Percentiles rank a stretch among this genome's conserved stretches.
These are phyloP conservation scores for Penicillium coffeae DNA, from an alignment of 495 filamentous ascomycete species.

Conservation along the genomic window DNA sequence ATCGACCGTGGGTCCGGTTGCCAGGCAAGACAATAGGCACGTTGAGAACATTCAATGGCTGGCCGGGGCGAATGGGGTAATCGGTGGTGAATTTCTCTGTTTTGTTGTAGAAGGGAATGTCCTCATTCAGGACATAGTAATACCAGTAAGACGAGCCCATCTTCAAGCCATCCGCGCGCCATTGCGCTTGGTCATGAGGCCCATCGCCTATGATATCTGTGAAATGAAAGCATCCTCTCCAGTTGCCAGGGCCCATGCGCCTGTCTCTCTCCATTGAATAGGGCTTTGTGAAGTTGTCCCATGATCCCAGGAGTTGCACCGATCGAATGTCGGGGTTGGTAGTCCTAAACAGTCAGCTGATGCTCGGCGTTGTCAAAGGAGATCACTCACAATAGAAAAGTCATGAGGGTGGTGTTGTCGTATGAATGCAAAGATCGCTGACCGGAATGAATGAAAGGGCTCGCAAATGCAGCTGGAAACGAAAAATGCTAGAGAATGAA, in stretches of 20 bases:
- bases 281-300: constrained; percentile 80
- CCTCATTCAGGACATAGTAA: constrained; percentile 81
- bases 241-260: constrained; percentile 65
- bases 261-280: constrained; percentile 77
- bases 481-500: constrained; percentile 5
- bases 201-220: constrained; percentile 82
- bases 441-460: constrained; percentile 8
- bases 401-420: constrained; percentile 73
- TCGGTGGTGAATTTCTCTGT: constrained; percentile 64
- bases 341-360: constrained; percentile 17
- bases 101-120: constrained; percentile 68
- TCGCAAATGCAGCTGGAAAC: constrained; percentile 8
- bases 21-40: constrained; percentile 66
- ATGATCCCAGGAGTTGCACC: constrained; percentile 82
- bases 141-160: constrained; percentile 96
- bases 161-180: constrained; percentile 74
- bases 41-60: constrained; percentile 75
- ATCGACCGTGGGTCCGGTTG: constrained; percentile 34
- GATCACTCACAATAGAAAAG: constrained; percentile 65
- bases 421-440: constrained; percentile 26
- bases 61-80: constrained; percentile 86
- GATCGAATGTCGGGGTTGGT: constrained; percentile 62
- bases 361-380: not conserved
- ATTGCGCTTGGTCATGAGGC: constrained; percentile 47
- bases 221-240: constrained; percentile 82